Evolutionary conservation across 441 rosid genomes (phyloP).

Genomic region (Adansonia madagascariensis): DNA sequence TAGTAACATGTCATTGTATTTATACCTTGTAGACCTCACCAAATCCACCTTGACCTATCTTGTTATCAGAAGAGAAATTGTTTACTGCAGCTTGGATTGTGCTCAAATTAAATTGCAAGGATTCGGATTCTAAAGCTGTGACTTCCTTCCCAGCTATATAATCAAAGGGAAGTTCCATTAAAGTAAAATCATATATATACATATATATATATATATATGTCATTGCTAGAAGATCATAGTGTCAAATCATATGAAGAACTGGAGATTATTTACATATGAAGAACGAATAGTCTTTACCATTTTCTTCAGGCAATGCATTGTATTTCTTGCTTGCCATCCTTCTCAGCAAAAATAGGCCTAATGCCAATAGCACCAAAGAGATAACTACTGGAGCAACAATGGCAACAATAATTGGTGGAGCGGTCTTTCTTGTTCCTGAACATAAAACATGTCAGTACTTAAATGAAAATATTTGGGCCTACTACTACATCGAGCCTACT

Average conservation of each 20-base stretch:
- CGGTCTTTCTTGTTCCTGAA: constrained; percentile 20
- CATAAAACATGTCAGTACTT: neutral
- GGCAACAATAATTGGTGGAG: constrained; percentile 1
- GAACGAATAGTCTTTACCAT: neutral
- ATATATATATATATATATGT: too few relatives aligned
- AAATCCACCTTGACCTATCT: constrained; percentile 45
- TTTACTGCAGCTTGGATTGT: constrained; percentile 31
- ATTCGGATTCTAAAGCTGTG: constrained; percentile 12
- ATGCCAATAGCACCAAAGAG: neutral
- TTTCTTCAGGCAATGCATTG: constrained; percentile 14
- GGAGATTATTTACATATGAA: neutral
- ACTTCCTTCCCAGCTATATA: constrained; percentile 23
- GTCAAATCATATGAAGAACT: neutral
- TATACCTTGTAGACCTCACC: constrained; percentile 41
- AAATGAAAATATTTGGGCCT: too few relatives aligned
- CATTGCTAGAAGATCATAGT: neutral
- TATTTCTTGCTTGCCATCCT: constrained; percentile 27
- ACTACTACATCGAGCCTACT: neutral
- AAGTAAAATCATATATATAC: neutral
- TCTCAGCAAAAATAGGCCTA: constrained; percentile 8
- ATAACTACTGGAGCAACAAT: constrained; percentile 21
- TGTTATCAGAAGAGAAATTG: constrained; percentile 33
- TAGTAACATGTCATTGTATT: neutral
- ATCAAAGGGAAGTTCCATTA: constrained; percentile 1
- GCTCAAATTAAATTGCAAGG: constrained; percentile 34